Evolutionary conservation across 495 filamentous ascomycete genomes (phyloP), one percentile per base, ranked within the genome.

Genomic region (Penicillium angulare): DNA sequence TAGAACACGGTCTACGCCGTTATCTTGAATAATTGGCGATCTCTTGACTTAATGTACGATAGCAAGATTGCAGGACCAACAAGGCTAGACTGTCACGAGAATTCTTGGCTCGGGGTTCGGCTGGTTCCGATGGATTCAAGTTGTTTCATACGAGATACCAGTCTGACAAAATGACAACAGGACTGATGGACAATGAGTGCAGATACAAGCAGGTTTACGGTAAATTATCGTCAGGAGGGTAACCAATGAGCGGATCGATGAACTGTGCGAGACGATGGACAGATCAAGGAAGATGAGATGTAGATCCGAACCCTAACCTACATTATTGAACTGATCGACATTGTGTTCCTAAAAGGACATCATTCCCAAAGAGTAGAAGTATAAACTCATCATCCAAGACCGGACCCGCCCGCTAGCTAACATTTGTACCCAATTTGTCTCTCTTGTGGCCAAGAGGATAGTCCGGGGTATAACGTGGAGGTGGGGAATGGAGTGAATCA

Each of bases 71-170:
- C 23, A 40, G 23, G 43, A 55, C 49, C 52, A 51, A 34, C 36
- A 55, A 52, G 33, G 34, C 29, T 3, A 18, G 35, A 27, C 10
- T 17, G 43, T 53, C 40, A 21, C 18, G 26, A 43, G 12, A 5
- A 17, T 39, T 43, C 32, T 52, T n/a, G 40, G n/a, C 22, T 48
- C 56, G 56, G 56, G 52, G 56, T 52, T 59, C 56, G 56, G 56
- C 52, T 52, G 52, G 22, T 52, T 55, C 56, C 56, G 56, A 52
- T 4, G 41, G 21, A 53, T 29, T n/a, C n/a, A 29, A 21, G 21
- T 6, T 23, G 32, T 34, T 21, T 39, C 45, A 33, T n/a, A 39
- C 41, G 32, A 38, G 41, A 29, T 16, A 38, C 31, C 7, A 45
- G 32, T n/a, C n/a, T n/a, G n/a, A n/a, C n/a, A n/a, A n/a, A n/a